Evolutionary conservation across 164 flowering plant species (phyloP).

Genomic region (Pachysandra terminalis): DNA sequence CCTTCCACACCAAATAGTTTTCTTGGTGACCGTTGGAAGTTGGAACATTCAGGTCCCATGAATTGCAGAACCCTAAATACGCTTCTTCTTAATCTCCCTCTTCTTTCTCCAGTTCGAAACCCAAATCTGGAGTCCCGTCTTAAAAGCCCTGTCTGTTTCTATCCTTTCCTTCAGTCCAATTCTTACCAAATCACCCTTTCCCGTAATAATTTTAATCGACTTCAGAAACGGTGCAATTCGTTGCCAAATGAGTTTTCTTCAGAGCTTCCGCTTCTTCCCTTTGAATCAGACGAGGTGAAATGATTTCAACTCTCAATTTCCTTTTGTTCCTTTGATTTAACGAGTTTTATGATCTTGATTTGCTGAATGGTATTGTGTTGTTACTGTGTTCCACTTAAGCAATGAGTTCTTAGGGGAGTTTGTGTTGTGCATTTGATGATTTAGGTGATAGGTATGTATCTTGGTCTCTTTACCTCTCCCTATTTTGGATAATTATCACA

Average conservation of each 20-base stretch:
- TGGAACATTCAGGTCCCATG: not conserved
- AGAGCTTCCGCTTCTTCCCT: conserved; percentile 25
- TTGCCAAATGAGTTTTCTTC: not conserved
- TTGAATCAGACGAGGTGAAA: conserved; percentile 16
- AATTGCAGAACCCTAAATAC: conserved; percentile 7
- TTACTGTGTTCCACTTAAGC: no score
- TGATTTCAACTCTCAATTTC: not conserved
- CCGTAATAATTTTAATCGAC: not conserved
- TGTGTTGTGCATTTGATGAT: no score
- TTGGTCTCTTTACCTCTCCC: no score
- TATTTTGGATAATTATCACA: no score
- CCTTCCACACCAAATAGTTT: no score
- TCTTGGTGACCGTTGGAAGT: no score
- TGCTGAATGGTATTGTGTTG: not conserved
- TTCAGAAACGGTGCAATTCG: not conserved
- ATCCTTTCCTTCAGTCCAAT: conserved; percentile 1
- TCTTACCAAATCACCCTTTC: not conserved
- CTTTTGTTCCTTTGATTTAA: not conserved
- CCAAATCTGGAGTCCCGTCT: not conserved
- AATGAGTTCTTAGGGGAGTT: no score
- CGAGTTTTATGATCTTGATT: no score
- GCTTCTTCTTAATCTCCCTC: not conserved
- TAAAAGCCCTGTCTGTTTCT: not conserved
- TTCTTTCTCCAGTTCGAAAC: not conserved
- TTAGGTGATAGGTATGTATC: no score